Evolutionary conservation across 2,329 filamentous ascomycete species (phyloP), one percentile per base, ranked within the genome.

Genomic region (Ascochyta lentis): DNA sequence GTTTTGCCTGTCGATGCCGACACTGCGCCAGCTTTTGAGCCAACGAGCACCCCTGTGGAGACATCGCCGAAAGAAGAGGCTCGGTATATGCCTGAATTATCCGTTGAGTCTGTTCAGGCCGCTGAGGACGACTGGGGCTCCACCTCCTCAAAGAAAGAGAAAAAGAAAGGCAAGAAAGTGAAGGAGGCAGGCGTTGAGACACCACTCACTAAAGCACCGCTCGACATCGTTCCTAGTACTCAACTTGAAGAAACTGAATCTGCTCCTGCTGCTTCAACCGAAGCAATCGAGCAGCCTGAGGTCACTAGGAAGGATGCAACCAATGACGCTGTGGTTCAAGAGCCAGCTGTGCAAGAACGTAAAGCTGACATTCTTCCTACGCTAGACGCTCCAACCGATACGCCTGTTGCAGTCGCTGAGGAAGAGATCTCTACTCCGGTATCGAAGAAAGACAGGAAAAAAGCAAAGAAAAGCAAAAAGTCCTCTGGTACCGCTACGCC

Each of bases 381-480:
- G 3, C 29, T 12, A 43, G 56, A 39, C 22, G 23, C 29, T 10
- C 22, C 37, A 3, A 29, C 24, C n/a, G 13, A 48, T 6, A 3
- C 6, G 10, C 15, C 44, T 22, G 26, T 6, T 16, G 33, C 13
- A 19, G 19, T 39, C 8, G 19, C 47, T 12, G 33, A 43, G 6
- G 35, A 61, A 31, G 58, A 47, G 6, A 47, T 44, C 8, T 34
- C 43, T 49, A 34, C 51, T 29, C 26, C 51, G 12, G 10, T 59
- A 9, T 64, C 63, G 1, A 70, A 69, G 53, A 68, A 71, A 31
- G 66, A 67, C 9, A 69, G 64, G 61, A 72, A 73, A 53, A 70
- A 72, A 45, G 61, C 56, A 1, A 72, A 69, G 64, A 71, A 70
- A 41, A 54, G 57, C 8, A 71, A 68, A 9, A 68, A 64, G 42